Evolutionary conservation across 306 rosid species (phyloP).

Genomic region (Geum urbanum): DNA sequence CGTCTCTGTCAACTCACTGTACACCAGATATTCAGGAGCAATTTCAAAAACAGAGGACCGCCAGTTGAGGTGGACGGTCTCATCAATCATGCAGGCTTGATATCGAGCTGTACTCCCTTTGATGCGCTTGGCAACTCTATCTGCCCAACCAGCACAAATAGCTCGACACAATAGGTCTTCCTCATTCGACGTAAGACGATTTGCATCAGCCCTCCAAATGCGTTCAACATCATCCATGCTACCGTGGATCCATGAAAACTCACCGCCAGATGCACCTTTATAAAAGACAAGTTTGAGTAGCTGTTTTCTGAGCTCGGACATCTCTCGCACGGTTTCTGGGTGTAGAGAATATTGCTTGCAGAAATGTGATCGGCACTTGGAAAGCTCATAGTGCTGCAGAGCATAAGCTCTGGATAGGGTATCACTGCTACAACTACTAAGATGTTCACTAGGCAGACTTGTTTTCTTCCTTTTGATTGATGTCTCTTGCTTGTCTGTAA

Average conservation of each 20-base stretch:
- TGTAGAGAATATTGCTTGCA: slow-evolving; percentile 63
- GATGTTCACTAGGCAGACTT: slow-evolving; percentile 43
- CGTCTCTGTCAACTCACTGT: slow-evolving; percentile 64
- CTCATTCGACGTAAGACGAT: slow-evolving; percentile 52
- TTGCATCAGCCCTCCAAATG: slow-evolving; percentile 49
- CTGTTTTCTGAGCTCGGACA: slow-evolving; percentile 80
- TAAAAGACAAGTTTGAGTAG: slow-evolving; percentile 63
- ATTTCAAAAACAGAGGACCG: slow-evolving; percentile 52
- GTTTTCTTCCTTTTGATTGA: slow-evolving; percentile 51
- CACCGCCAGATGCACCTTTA: slow-evolving; percentile 36
- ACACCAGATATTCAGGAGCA: slow-evolving; percentile 66
- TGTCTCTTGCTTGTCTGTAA: slow-evolving; percentile 39
- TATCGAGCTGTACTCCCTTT: slow-evolving; percentile 35
- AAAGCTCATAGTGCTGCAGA: slow-evolving; percentile 65
- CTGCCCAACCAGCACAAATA: slow-evolving; percentile 95
- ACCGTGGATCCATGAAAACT: slow-evolving; percentile 66
- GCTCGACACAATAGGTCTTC: slow-evolving; percentile 70
- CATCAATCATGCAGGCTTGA: slow-evolving; percentile 59
- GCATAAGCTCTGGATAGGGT: slow-evolving; percentile 66
- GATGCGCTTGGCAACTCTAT: slow-evolving; percentile 73
- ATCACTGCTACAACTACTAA: slow-evolving; percentile 58
- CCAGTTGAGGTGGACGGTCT: slow-evolving; percentile 56
- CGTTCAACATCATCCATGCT: slow-evolving; percentile 51
- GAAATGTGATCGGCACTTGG: slow-evolving; percentile 42
- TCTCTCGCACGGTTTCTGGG: slow-evolving; percentile 85